These are phyloP conservation scores for Stachybotrys chlorohalonatus DNA, from an alignment of 2,329 filamentous ascomycete genomes.

Conservation along the genomic window DNA sequence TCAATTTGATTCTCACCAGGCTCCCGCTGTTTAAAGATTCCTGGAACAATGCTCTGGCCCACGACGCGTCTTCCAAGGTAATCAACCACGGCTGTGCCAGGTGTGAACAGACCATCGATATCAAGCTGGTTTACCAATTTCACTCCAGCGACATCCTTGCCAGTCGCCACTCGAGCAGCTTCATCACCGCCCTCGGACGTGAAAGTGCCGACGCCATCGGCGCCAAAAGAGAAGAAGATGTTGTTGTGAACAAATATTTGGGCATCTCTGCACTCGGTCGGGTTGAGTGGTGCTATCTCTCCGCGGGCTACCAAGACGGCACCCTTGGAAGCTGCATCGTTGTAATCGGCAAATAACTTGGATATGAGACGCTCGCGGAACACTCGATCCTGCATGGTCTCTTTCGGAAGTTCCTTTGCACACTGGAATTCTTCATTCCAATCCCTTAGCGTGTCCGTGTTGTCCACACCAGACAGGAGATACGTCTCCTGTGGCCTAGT, in stretches of 20 bases:
- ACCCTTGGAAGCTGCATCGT: conserved; percentile 85
- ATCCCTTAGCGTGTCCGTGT: conserved; percentile 86
- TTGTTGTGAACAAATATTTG: conserved; percentile 99
- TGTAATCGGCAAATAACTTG: conserved; percentile 96
- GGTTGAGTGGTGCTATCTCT: conserved; percentile 88
- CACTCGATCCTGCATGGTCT: conserved; percentile 88
- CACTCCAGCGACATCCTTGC: conserved; percentile 92
- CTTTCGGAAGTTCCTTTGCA: conserved; percentile 85
- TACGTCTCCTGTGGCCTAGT: conserved; percentile 90
- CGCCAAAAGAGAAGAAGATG: conserved; percentile 97
- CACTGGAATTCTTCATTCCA: conserved; percentile 99
- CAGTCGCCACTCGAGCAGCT: conserved; percentile 88
- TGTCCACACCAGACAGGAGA: conserved; percentile 82
- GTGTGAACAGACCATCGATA: conserved; percentile 87
- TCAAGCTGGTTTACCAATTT: conserved; percentile 95
- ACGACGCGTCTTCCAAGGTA: conserved; percentile 96
- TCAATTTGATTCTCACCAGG: conserved; percentile 98
- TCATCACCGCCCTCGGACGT: conserved; percentile 94
- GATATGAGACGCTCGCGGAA: conserved; percentile 90
- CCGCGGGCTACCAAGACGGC: conserved; percentile 87
- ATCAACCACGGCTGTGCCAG: conserved; percentile 92
- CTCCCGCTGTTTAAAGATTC: conserved; percentile 97
- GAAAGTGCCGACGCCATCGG: conserved; percentile 95
- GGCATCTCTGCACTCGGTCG: conserved; percentile 82
- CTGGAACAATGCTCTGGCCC: conserved; percentile 94